A percentile compares a stretch with the other conserved stretches of the same genome.
Conservation (phyloP, 306 rosid genomes). For the Delonix regia region DNA sequence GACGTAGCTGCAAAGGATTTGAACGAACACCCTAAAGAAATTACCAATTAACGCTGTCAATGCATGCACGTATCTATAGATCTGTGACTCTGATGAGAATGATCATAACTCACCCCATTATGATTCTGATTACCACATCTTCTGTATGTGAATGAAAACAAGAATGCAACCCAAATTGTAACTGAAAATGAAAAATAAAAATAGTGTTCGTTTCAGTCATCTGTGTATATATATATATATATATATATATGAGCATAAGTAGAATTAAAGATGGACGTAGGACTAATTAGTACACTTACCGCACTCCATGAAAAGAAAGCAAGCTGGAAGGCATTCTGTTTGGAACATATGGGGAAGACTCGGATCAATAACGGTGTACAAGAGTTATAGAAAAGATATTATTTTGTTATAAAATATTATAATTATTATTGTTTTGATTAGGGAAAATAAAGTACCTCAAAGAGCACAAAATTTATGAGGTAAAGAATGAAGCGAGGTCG, state of each 20-base stretch:
- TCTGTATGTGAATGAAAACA: slow-evolving; percentile 66
- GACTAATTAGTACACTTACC: slow-evolving; percentile 40
- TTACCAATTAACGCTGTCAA: neutral
- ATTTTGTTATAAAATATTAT: too few relatives aligned
- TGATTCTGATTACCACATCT: slow-evolving; percentile 66
- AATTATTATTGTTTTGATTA: too few relatives aligned
- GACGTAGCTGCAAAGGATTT: slow-evolving; percentile 89
- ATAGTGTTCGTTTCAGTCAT: neutral
- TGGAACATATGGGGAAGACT: neutral
- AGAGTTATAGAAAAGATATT: too few relatives aligned
- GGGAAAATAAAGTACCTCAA: slow-evolving; percentile 56
- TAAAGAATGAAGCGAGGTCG: slow-evolving; percentile 71
- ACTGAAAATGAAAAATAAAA: slow-evolving; percentile 37
- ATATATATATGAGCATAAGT: neutral
- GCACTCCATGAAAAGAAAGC: slow-evolving; percentile 84
- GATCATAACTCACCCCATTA: slow-evolving; percentile 68
- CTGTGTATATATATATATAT: too few relatives aligned
- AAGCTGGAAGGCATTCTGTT: slow-evolving; percentile 90
- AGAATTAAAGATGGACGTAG: too few relatives aligned
- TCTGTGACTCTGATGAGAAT: neutral
- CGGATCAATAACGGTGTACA: neutral
- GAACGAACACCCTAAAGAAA: slow-evolving; percentile 56
- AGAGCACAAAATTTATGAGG: slow-evolving; percentile 84
- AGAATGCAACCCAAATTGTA: slow-evolving; percentile 64
- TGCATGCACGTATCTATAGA: too few relatives aligned